A percentile compares a stretch with the other conserved stretches of the same genome.
These are phyloP conservation scores for Globisporangium cederbergense DNA, from an alignment of 352 stramenopile genomes.

Conservation along the genomic window DNA sequence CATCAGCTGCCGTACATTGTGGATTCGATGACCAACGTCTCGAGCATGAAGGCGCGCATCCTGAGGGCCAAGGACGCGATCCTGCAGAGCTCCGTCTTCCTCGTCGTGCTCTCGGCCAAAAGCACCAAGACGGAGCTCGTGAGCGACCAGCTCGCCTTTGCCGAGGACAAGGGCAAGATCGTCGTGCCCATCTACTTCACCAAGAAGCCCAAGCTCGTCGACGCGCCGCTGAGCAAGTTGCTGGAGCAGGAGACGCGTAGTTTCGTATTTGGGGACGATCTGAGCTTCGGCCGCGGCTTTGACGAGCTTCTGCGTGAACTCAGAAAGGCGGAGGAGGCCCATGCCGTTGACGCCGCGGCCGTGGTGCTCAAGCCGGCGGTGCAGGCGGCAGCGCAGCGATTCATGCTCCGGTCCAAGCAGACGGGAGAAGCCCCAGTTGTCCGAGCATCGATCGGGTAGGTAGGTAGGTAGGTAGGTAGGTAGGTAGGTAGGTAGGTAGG, in stretches of 20 bases:
- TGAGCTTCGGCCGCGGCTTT: constrained; percentile 66
- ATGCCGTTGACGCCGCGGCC: constrained; percentile 20
- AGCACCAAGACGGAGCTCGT: constrained; percentile 79
- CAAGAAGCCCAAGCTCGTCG: constrained; percentile 39
- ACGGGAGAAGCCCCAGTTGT: neutral
- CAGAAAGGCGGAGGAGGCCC: constrained; percentile 19
- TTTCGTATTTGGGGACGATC: constrained; percentile 56
- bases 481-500: neutral
- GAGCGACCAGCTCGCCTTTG: constrained; percentile 80
- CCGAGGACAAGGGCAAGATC: constrained; percentile 75
- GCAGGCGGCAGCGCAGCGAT: constrained; percentile 31
- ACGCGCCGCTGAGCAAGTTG: constrained; percentile 30
- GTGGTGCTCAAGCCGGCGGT: constrained; percentile 31
- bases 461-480: too few relatives aligned
- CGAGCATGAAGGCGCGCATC: constrained; percentile 73
- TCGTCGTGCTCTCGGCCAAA: constrained; percentile 73
- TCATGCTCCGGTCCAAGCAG: constrained; percentile 24
- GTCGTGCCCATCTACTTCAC: constrained; percentile 76
- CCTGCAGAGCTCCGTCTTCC: constrained; percentile 56
- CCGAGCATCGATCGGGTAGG: constrained; percentile 13
- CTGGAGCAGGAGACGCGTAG: constrained; percentile 33
- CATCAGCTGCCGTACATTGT: constrained; percentile 50
- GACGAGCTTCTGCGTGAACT: constrained; percentile 50
- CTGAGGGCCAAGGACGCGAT: constrained; percentile 78
- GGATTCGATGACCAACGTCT: constrained; percentile 68